Evolutionary conservation across 371 early-diverging fungal species (phyloP).

Genomic region (Haplosporangium sp.): DNA sequence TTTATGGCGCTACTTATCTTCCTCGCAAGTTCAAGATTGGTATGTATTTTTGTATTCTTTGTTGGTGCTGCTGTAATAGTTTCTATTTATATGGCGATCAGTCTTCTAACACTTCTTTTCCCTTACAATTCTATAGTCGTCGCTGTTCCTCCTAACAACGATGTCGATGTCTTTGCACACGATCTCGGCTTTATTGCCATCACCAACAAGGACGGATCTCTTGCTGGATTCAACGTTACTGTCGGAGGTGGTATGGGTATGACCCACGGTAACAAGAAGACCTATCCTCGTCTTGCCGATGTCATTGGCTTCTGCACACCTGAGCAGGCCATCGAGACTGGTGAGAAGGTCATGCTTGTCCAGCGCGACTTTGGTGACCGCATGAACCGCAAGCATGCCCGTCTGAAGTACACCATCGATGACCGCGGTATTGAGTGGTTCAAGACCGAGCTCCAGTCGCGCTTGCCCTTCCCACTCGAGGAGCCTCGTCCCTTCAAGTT

Average conservation of each 20-base stretch:
- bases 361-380: conserved; percentile 96
- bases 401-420: conserved; percentile 96
- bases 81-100: background rate
- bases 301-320: conserved; percentile 83
- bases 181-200: conserved; percentile 94
- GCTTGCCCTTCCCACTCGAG: conserved; percentile 78
- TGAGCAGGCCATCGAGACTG: conserved; percentile 81
- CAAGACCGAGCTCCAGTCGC: conserved; percentile 83
- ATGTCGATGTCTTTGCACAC: conserved; percentile 95
- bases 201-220: conserved; percentile 75
- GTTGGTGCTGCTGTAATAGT: background rate
- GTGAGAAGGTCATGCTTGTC: conserved; percentile 89
- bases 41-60: conserved; percentile 20
- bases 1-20: conserved; percentile 92
- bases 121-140: conserved; percentile 64
- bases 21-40: conserved; percentile 95
- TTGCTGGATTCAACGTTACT: conserved; percentile 92
- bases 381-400: conserved; percentile 96
- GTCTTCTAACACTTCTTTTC: background rate
- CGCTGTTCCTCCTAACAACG: conserved; percentile 95
- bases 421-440: conserved; percentile 93
- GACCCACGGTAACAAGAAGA: conserved; percentile 97
- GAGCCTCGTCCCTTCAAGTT: conserved; percentile 79
- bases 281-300: conserved; percentile 89
- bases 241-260: conserved; percentile 98